A percentile compares a stretch with the other conserved stretches of the same genome.
Conservation (phyloP, 306 rosid species). For the Coriaria nepalensis region DNA sequence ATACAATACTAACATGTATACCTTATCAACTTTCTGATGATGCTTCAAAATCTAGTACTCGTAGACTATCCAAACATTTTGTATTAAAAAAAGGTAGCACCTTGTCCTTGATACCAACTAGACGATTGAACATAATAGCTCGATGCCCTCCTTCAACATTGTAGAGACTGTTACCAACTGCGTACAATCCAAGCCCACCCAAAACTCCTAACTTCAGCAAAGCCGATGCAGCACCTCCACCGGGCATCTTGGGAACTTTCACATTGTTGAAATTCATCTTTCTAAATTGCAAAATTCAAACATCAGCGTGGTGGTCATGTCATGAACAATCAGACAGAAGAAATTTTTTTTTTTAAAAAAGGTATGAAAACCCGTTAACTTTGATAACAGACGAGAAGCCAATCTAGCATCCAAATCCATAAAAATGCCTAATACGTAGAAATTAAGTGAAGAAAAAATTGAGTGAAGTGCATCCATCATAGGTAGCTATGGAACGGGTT, state of each 20-base stretch:
- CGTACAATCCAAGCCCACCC: conserved; percentile 55
- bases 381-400: too few relatives aligned
- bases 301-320: neutral
- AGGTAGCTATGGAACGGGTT: too few relatives aligned
- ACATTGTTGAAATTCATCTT: conserved; percentile 31
- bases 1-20: too few relatives aligned
- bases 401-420: too few relatives aligned
- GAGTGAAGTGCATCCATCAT: too few relatives aligned
- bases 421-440: too few relatives aligned
- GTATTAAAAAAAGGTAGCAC: conserved; percentile 19
- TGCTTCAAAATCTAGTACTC: too few relatives aligned
- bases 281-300: neutral
- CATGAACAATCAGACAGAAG: too few relatives aligned
- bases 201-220: conserved; percentile 39
- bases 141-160: conserved; percentile 85
- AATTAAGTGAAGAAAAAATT: too few relatives aligned
- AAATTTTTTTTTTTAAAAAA: too few relatives aligned
- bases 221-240: conserved; percentile 46
- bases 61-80: conserved; percentile 1
- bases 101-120: conserved; percentile 68
- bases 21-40: too few relatives aligned
- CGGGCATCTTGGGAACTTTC: conserved; percentile 35
- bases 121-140: conserved; percentile 76
- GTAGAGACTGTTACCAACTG: conserved; percentile 61
- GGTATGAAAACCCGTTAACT: too few relatives aligned